Evolutionary conservation across 1,284 basidiomycete genomes (phyloP).

Genomic region (Exobasidium cylindrosporum): DNA sequence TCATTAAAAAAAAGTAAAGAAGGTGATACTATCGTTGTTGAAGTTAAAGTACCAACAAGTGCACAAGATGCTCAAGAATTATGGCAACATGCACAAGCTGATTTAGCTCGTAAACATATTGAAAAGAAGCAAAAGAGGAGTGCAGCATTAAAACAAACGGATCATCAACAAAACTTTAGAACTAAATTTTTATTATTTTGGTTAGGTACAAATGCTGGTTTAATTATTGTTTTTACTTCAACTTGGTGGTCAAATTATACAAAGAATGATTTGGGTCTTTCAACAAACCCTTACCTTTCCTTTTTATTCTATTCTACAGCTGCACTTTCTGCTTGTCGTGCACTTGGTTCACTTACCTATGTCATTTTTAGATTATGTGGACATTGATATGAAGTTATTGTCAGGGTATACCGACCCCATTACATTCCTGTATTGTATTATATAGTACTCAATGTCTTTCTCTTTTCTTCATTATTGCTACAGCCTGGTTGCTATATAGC

Average conservation of each 20-base stretch:
- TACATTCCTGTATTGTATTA: no score
- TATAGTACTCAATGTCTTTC: no score
- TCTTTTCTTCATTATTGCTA: no score
- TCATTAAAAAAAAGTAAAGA: conserved; percentile 60
- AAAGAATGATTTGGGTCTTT: conserved; percentile 8
- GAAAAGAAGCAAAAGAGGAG: conserved; percentile 76
- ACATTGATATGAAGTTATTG: conserved; percentile 22
- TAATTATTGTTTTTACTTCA: conserved; percentile 22
- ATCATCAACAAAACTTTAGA: conserved; percentile 75
- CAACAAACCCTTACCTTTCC: conserved; percentile 27
- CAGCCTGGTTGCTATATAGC: no score
- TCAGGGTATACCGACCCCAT: no score
- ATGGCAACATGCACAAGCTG: conserved; percentile 69
- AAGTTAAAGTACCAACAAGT: conserved; percentile 75
- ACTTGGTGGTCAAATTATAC: conserved; percentile 17
- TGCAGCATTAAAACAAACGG: conserved; percentile 82
- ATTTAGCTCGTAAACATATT: conserved; percentile 61
- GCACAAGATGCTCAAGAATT: conserved; percentile 75
- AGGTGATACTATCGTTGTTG: conserved; percentile 74
- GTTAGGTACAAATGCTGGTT: conserved; percentile 17
- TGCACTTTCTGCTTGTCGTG: conserved; percentile 31
- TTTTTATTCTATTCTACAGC: conserved; percentile 35
- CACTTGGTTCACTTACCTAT: conserved; percentile 30
- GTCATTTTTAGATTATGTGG: conserved; percentile 33
- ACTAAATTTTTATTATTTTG: conserved; percentile 18